These are phyloP conservation scores for Afroboletus lepidellus DNA, from an alignment of 1,284 basidiomycete species.

Conservation along the genomic window DNA sequence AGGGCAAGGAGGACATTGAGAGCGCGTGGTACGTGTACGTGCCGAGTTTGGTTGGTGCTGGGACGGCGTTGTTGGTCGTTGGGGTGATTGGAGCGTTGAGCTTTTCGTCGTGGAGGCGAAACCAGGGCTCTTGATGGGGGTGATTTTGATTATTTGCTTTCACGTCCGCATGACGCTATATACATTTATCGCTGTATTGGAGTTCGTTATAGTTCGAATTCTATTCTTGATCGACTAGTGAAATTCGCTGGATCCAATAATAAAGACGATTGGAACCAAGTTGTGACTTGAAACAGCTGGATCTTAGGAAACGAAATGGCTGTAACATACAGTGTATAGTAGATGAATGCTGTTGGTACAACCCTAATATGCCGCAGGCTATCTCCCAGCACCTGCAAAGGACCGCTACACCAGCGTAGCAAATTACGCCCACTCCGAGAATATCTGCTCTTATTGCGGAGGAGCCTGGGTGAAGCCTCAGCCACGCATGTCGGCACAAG, in stretches of 20 bases:
- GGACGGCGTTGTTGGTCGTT: constrained; percentile 73
- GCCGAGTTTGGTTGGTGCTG: constrained; percentile 73
- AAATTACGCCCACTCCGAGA: neutral
- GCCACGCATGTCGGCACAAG: no score
- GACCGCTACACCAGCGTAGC: neutral
- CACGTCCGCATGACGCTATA: neutral
- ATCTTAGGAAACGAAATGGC: no score
- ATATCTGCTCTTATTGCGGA: no score
- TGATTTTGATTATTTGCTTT: neutral
- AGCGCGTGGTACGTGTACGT: constrained; percentile 75
- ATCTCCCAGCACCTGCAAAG: neutral
- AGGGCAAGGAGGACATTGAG: constrained; percentile 54
- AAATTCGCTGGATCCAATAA: neutral
- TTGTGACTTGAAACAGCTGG: no score
- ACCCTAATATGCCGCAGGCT: neutral
- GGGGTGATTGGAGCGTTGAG: constrained; percentile 72
- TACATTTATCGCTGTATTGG: neutral
- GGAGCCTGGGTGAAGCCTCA: no score
- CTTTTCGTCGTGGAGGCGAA: constrained; percentile 73
- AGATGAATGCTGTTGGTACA: no score
- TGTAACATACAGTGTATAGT: no score
- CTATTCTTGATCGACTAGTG: neutral
- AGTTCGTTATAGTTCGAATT: neutral
- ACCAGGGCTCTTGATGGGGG: constrained; percentile 48
- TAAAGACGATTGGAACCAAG: no score